Percentiles rank a stretch among this genome's conserved stretches.
These are phyloP conservation scores for Juncus effusus DNA, from an alignment of 176 grass and related monocot species.

Conservation along the genomic window DNA sequence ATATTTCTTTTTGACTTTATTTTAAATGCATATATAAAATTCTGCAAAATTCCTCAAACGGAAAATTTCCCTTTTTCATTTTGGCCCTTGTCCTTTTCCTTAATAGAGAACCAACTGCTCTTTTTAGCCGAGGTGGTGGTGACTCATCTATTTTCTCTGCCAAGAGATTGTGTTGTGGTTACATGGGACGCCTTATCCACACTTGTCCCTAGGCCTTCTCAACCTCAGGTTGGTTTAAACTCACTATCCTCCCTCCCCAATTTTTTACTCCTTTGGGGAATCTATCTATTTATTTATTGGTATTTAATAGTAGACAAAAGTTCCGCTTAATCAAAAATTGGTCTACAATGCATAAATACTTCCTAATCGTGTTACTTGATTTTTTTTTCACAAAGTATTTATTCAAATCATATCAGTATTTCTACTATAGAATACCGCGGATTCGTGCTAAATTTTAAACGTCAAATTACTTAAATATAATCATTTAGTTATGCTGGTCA, in stretches of 20 bases:
- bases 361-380: too few species aligned
- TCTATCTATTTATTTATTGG: not conserved
- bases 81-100: not conserved
- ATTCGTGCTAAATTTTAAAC: too few species aligned
- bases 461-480: too few species aligned
- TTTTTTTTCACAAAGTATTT: too few species aligned
- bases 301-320: not conserved
- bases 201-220: not conserved
- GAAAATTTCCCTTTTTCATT: too few species aligned
- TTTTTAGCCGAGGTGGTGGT: conserved; percentile 26
- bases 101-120: not conserved
- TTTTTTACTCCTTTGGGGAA: not conserved
- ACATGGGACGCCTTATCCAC: conserved; percentile 38
- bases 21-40: too few species aligned
- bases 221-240: conserved; percentile 12
- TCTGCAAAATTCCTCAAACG: too few species aligned
- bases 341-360: too few species aligned
- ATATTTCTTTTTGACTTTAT: too few species aligned
- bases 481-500: too few species aligned
- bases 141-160: conserved; percentile 32
- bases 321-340: not conserved
- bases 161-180: conserved; percentile 40
- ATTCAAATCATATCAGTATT: too few species aligned
- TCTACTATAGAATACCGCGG: too few species aligned
- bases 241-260: not conserved